Percentiles rank a stretch among this genome's conserved stretches.
Conservation (phyloP, 768 basidiomycete species). For the Mycena epipterygia region DNA sequence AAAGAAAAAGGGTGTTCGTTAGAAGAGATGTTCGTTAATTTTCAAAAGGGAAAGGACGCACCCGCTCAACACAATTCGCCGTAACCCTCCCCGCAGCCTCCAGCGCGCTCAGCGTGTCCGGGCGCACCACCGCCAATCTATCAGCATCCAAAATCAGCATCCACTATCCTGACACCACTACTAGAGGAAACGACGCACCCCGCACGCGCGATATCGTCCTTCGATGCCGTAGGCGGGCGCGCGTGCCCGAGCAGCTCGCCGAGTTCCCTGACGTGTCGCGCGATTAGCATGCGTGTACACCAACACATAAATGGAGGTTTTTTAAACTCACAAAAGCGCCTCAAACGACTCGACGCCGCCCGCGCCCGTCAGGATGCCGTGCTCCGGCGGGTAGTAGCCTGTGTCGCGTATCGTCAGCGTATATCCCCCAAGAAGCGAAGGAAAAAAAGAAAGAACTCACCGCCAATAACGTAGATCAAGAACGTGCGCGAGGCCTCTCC, state of each 20-base stretch:
- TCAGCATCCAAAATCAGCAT: too few species aligned
- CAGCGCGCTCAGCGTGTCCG: constrained; percentile 61
- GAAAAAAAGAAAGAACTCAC: constrained; percentile 50
- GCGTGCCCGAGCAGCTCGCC: constrained; percentile 87
- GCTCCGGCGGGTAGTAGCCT: constrained; percentile 95
- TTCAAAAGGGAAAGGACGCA: constrained; percentile 49
- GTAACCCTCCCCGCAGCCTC: constrained; percentile 63
- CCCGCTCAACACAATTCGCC: constrained; percentile 85
- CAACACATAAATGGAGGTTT: too few species aligned
- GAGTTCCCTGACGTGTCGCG: constrained; percentile 81
- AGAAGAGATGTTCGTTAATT: constrained; percentile 6
- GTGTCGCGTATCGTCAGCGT: constrained; percentile 7
- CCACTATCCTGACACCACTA: too few species aligned
- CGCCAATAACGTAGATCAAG: constrained; percentile 92
- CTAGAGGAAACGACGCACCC: too few species aligned
- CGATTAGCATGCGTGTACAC: too few species aligned
- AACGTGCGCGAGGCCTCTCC: constrained; percentile 73
- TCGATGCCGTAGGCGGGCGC: constrained; percentile 85
- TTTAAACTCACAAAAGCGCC: constrained; percentile 77
- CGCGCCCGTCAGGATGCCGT: constrained; percentile 87
- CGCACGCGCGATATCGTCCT: constrained; percentile 88
- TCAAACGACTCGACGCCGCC: constrained; percentile 85
- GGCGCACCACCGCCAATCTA: constrained; percentile 76
- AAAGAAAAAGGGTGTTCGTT: background rate
- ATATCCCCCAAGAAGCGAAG: background rate